These are phyloP conservation scores for Nothophoma quercina DNA, from an alignment of 2,329 filamentous ascomycete species.

Conservation along the genomic window DNA sequence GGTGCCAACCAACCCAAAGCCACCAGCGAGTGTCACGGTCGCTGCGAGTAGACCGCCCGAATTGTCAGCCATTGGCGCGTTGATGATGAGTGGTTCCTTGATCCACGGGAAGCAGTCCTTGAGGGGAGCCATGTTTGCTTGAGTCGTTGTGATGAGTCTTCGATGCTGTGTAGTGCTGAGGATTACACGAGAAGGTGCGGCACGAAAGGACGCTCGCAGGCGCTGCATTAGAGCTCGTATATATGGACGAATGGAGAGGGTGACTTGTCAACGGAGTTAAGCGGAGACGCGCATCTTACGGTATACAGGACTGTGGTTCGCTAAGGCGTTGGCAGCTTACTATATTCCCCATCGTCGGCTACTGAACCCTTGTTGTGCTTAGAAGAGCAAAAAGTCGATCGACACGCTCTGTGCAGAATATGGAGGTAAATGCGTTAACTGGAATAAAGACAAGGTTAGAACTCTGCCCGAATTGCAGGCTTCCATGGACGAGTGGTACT, in stretches of 20 bases:
- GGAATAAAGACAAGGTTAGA: no score
- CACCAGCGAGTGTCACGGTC: conserved; percentile 64
- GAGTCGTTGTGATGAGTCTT: no score
- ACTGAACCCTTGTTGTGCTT: not conserved
- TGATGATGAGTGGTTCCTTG: conserved; percentile 63
- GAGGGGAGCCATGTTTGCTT: not conserved
- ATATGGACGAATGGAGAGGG: no score
- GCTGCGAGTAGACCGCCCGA: conserved; percentile 64
- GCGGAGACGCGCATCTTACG: not conserved
- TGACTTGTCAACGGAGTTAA: not conserved
- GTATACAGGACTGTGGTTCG: not conserved
- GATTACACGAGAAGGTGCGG: not conserved
- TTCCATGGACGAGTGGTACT: no score
- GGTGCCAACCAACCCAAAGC: conserved; percentile 54
- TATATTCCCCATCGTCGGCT: not conserved
- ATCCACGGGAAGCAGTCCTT: conserved; percentile 59
- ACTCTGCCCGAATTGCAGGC: no score
- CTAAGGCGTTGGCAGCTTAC: not conserved
- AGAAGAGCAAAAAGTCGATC: not conserved
- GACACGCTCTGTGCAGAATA: not conserved
- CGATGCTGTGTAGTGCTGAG: not conserved
- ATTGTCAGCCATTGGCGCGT: conserved; percentile 74
- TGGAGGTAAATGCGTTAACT: no score
- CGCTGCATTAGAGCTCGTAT: not conserved
- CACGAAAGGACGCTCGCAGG: not conserved